phyloP scores from a whole-genome alignment of 202 grass and related monocot genomes.

The Panicum hallii region DNA sequence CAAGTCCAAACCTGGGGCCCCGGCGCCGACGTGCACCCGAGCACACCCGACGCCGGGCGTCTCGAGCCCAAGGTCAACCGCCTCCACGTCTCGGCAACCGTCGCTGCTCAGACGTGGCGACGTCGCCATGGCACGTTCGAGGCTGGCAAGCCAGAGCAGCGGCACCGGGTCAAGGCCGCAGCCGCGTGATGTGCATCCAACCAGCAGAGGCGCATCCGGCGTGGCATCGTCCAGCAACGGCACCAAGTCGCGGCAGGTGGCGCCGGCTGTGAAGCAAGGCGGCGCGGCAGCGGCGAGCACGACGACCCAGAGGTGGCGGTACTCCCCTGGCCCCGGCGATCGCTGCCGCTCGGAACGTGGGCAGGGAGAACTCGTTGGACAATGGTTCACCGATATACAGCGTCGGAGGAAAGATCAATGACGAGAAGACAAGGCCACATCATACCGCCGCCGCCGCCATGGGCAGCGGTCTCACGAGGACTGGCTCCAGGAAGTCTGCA shows the following conservation, averaged over 20 bases:
- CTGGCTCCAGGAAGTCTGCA: background rate
- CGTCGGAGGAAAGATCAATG: background rate
- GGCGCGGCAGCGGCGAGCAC: background rate
- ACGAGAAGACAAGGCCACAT: background rate
- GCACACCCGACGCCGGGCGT: background rate
- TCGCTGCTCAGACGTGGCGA: constrained; percentile 29
- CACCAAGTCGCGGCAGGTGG: background rate
- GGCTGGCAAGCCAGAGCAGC: constrained; percentile 12
- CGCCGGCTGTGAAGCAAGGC: background rate
- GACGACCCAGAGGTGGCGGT: constrained; percentile 15
- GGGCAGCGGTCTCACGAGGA: background rate
- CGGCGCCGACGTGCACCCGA: background rate
- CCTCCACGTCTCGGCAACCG: background rate
- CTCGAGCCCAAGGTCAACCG: constrained; percentile 29
- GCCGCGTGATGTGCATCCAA: background rate
- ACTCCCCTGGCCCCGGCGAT: background rate
- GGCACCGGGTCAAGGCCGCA: constrained; percentile 14
- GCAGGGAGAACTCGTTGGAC: background rate
- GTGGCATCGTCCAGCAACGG: background rate
- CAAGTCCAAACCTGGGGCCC: background rate
- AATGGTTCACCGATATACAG: background rate
- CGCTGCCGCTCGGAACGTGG: background rate
- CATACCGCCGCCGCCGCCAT: background rate
- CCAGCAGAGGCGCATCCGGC: background rate
- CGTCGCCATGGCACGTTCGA: constrained; percentile 33